Percentiles rank a stretch among this genome's conserved stretches.
phyloP scores from a whole-genome alignment of 169 alveolate genomes.

The Hepatocystis sp. region DNA sequence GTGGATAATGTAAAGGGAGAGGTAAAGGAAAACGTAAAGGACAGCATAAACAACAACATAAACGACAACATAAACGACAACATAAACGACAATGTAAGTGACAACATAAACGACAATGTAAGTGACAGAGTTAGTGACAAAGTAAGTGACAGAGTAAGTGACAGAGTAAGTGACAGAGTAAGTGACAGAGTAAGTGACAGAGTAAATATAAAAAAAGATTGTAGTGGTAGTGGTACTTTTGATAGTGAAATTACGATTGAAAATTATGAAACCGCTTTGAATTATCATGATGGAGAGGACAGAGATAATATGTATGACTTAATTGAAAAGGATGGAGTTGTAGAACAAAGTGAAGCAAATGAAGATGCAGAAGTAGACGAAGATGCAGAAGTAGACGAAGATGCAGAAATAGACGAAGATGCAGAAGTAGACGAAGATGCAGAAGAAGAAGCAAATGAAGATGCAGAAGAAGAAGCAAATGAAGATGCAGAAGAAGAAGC shows the following conservation, averaged over 20 bases:
- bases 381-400: conserved; percentile 1
- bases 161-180: too few species aligned
- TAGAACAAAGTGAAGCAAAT: not conserved
- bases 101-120: not conserved
- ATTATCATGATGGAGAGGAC: too few species aligned
- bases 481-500: not conserved
- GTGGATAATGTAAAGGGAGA: too few species aligned
- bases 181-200: too few species aligned
- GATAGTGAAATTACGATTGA: too few species aligned
- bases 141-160: too few species aligned
- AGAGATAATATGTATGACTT: not conserved
- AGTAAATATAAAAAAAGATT: too few species aligned
- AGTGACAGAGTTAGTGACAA: too few species aligned
- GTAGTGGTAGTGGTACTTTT: too few species aligned
- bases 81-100: not conserved
- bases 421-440: not conserved
- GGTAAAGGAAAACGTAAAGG: too few species aligned
- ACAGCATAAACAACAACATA: not conserved
- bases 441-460: not conserved
- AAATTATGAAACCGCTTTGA: too few species aligned
- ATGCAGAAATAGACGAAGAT: not conserved
- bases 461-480: not conserved
- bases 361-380: conserved; percentile 2
- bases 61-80: not conserved
- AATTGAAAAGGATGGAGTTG: not conserved